These are phyloP conservation scores for Talaromyces proteolyticus DNA, from an alignment of 495 filamentous ascomycete species.

Conservation along the genomic window DNA sequence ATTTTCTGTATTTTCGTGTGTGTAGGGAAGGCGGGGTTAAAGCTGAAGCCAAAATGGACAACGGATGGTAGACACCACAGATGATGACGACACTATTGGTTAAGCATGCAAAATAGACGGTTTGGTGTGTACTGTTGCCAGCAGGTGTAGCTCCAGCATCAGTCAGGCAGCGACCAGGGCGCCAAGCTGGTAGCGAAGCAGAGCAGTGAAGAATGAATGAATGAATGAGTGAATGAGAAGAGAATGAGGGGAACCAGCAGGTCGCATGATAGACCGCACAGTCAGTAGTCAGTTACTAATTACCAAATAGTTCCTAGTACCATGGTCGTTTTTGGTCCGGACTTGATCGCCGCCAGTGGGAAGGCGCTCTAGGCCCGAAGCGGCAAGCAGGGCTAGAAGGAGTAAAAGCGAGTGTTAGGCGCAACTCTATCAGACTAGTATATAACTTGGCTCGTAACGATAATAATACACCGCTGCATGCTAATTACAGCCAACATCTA, in stretches of 20 bases:
- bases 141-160: too few species aligned
- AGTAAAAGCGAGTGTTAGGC: not conserved
- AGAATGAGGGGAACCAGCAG: not conserved
- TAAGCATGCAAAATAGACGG: too few species aligned
- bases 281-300: too few species aligned
- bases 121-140: too few species aligned
- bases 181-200: not conserved
- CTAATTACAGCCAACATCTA: too few species aligned
- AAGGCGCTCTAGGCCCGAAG: not conserved
- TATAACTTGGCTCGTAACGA: not conserved
- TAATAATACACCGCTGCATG: too few species aligned
- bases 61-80: not conserved
- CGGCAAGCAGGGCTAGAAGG: not conserved
- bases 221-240: not conserved
- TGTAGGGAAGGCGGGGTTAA: constrained; percentile 3
- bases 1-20: constrained; percentile 7
- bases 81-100: not conserved
- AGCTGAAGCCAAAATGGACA: constrained; percentile 2
- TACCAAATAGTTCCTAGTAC: too few species aligned
- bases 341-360: not conserved
- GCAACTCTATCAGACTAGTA: not conserved
- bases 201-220: not conserved
- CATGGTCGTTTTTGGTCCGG: not conserved
- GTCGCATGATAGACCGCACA: not conserved
- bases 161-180: not conserved